phyloP scores from a whole-genome alignment of 345 rosid genomes.

The Citropsis articulata region DNA sequence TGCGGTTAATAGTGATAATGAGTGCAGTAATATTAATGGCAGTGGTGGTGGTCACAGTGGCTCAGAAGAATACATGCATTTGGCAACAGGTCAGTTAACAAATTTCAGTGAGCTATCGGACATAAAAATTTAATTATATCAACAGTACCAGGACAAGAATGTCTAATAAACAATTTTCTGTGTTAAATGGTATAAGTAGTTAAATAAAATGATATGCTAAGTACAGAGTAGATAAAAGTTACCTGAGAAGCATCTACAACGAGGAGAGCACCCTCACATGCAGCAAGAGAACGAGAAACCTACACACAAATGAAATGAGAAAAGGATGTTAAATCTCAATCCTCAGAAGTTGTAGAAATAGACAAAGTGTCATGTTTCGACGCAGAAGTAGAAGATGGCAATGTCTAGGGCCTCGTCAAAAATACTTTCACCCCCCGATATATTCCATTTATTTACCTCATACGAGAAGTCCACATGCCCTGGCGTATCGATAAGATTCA shows the following conservation, averaged over 20 bases:
- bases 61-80: not conserved
- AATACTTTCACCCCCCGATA: not conserved
- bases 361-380: not conserved
- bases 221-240: conserved; percentile 1
- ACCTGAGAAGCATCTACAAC: conserved; percentile 99
- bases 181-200: not conserved
- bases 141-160: not conserved
- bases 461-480: conserved; percentile 98
- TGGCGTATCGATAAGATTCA: conserved; percentile 94
- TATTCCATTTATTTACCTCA: conserved; percentile 51
- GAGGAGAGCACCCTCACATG: conserved; percentile 99
- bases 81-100: not conserved
- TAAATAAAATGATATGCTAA: not conserved
- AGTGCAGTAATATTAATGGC: not conserved
- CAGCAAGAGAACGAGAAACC: conserved; percentile 99
- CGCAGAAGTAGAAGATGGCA: not conserved
- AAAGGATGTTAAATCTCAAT: not conserved
- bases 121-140: conserved; percentile 5
- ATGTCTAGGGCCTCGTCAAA: not conserved
- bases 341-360: not conserved
- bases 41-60: not conserved
- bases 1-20: not conserved
- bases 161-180: not conserved
- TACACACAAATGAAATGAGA: conserved; percentile 16
- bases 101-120: not conserved